Evolutionary conservation across 495 filamentous ascomycete species (phyloP), one percentile per base, ranked within the genome.

Genomic region (Neurospora sp.): DNA sequence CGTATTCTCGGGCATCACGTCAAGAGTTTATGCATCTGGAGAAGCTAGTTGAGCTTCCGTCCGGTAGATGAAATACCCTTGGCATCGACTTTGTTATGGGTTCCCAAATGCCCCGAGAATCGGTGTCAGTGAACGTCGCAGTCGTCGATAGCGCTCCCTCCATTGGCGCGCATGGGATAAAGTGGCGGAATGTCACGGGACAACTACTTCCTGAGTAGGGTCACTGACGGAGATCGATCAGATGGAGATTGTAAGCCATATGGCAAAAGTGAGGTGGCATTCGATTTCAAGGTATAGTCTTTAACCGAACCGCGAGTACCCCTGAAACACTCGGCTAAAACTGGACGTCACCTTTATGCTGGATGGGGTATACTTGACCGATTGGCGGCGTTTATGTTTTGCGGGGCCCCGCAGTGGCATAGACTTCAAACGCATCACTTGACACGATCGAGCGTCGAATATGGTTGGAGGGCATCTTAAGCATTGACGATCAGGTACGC

Each of bases 151-250:
- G 35, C 7, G 8, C 41, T 62, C 70, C 46, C 70, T 38, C 35
- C 44, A 74, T 73, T 75, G 69, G 74, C 66, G 72, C 74, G 74
- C 72, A 73, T 73, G 48, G 23, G 23, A 23, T 54, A 62, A 16
- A 16, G 12, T 62, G 54, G 5, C 54, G 23, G 54, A 62, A 62
- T 14, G 23, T 62, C 54, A 31, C 6, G 6, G 27, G 12, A 12
- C 54, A 5, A 62, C 12, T 4, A 16, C 23, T 35, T 35, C 16
- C 46, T 14, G 39, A 40, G 16, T 16, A 54, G 5, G 38, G 35
- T 6, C 5, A 41, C 14, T 66, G 31, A 54, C 38, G 62, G 70
- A 31, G 20, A 70, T 38, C 48, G 23, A 39, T 1, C 31, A 40
- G 62, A 18, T n/a, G 5, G 20, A 69, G 66, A 76, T 74, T 70